Evolutionary conservation across 1,139 yeast genomes (phyloP), one percentile per base, ranked within the genome.

Genomic region (Sugiyamaella pinicola): DNA sequence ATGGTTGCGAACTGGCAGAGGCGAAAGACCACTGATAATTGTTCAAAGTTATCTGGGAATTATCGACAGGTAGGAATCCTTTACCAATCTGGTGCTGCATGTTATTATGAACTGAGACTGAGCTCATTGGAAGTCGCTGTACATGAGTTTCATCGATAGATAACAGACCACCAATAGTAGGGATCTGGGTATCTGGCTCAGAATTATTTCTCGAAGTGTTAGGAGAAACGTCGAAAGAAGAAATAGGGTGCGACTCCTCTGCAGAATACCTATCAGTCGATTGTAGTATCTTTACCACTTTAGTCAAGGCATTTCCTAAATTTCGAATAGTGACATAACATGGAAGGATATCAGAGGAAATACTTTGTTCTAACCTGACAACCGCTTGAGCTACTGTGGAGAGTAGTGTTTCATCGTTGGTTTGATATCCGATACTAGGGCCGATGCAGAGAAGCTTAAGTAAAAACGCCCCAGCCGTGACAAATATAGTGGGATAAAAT

Each of bases 401-500:
- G 6, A 61, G 34, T 1, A 59, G 51, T 3, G 28, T 45, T 21
- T 47, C 52, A 29, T 58, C 62, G 17, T 49, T 47, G n/a, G 47
- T 18, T 9, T 53, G 54, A 39, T 55, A 55, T 12, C 52, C 48
- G 2, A 59, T 53, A 6, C 48, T 34, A 2, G 58, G 55, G 1
- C 59, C 54, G 8, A 58, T 48, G 15, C 61, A 50, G 17, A 62
- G 52, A 13, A 62, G 53, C 49, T 62, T 61, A 19, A 62, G 57
- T 33, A 62, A 47, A 28, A 58, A 58, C 13, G 65, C 65, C 1
- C 61, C 57, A 4, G 64, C 65, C 1, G 65, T 62, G 24, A 62
- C 61, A 35, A 62, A 61, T 8, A 61, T 62, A 3, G 65, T 61
- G 17, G 64, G 63, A 41, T 61, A 61, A 39, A 61, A 62, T 22